phyloP scores from a whole-genome alignment of 805 yeast genomes.

The Spathaspora girioi region DNA sequence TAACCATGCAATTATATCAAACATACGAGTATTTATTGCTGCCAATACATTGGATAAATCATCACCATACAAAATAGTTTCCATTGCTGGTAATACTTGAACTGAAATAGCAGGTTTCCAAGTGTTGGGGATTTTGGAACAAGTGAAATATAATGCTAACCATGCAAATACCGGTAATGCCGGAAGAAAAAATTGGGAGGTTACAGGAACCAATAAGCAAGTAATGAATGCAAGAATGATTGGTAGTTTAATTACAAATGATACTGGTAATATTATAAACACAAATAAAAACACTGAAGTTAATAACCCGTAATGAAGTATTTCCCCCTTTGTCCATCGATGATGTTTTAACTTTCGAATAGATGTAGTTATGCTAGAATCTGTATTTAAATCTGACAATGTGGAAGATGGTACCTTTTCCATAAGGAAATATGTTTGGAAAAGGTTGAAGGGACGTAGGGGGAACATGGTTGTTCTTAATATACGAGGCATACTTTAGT shows the following conservation, averaged over 20 bases:
- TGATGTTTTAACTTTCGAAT: conserved; percentile 40
- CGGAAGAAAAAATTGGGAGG: conserved; percentile 79
- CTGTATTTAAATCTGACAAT: conserved; percentile 49
- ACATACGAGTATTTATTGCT: conserved; percentile 55
- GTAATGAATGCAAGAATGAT: conserved; percentile 40
- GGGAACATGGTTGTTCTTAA: conserved; percentile 1
- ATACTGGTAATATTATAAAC: conserved; percentile 54
- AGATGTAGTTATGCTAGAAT: conserved; percentile 42
- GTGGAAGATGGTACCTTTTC: conserved; percentile 49
- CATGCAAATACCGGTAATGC: conserved; percentile 84
- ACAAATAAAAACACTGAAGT: conserved; percentile 54
- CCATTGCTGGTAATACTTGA: conserved; percentile 84
- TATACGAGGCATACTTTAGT: conserved; percentile 1
- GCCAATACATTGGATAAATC: conserved; percentile 82
- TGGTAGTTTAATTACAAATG: conserved; percentile 39
- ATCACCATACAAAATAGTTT: conserved; percentile 88
- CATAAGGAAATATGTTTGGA: conserved; percentile 50
- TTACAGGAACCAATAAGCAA: conserved; percentile 63
- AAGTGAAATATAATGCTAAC: conserved; percentile 77
- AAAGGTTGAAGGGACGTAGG: conserved; percentile 33
- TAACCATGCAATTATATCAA: conserved; percentile 90
- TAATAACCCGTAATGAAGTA: conserved; percentile 49
- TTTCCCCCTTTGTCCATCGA: conserved; percentile 45
- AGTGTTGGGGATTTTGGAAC: conserved; percentile 65
- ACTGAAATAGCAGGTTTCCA: conserved; percentile 90